These are phyloP conservation scores for Hura crepitans DNA, from an alignment of 441 rosid species.

Conservation along the genomic window DNA sequence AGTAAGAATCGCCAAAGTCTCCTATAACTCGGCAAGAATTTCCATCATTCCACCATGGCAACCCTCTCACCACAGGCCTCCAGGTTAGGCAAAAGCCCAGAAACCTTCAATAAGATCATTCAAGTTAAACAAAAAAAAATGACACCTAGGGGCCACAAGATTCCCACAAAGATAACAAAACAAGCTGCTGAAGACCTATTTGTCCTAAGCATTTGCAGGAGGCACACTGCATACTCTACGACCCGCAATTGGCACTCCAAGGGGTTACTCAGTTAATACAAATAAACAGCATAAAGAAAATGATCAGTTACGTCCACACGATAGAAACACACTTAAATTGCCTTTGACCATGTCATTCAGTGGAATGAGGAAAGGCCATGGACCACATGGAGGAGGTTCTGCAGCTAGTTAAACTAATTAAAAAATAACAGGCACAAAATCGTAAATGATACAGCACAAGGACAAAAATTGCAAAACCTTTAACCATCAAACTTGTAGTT, in stretches of 20 bases:
- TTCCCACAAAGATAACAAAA: constrained; percentile 36
- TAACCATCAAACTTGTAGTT: background rate
- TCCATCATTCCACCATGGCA: constrained; percentile 69
- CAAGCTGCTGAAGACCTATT: constrained; percentile 25
- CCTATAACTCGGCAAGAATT: constrained; percentile 56
- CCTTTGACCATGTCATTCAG: background rate
- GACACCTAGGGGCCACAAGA: constrained; percentile 40
- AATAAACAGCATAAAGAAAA: background rate
- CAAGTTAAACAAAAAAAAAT: constrained; percentile 41
- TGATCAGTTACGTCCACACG: background rate
- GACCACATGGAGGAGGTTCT: background rate
- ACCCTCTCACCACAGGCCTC: constrained; percentile 73
- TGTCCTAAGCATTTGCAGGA: constrained; percentile 5
- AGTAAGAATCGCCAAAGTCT: constrained; percentile 65
- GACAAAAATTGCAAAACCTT: background rate
- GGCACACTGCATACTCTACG: constrained; percentile 13
- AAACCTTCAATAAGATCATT: constrained; percentile 85
- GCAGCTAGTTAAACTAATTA: background rate
- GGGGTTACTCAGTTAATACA: background rate
- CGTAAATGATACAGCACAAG: background rate
- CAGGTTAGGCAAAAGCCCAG: constrained; percentile 56
- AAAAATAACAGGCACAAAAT: background rate
- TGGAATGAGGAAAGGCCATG: background rate
- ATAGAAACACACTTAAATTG: background rate
- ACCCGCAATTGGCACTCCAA: constrained; percentile 12